A percentile compares a stretch with the other conserved stretches of the same genome.
These are phyloP conservation scores for Backusella sp. DNA, from an alignment of 192 early-diverging fungal genomes.

Conservation along the genomic window DNA sequence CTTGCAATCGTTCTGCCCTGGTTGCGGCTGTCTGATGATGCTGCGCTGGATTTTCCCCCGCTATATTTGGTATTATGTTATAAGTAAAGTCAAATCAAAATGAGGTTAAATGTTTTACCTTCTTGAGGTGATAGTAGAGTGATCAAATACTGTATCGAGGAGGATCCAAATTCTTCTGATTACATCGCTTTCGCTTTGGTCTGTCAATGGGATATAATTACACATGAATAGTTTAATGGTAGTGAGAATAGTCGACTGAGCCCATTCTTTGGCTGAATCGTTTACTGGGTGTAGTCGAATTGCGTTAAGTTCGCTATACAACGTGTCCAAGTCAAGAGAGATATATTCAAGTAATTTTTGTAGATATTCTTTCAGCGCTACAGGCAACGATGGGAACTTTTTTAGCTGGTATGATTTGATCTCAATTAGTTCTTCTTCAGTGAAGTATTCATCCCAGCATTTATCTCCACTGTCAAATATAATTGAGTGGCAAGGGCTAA, in stretches of 20 bases:
- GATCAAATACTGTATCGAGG: background rate
- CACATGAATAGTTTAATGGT: constrained; percentile 4
- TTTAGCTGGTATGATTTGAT: background rate
- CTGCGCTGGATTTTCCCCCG: background rate
- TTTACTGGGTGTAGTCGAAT: background rate
- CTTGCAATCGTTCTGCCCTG: background rate
- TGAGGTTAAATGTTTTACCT: background rate
- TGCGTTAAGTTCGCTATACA: background rate
- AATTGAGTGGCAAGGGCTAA: too few relatives aligned
- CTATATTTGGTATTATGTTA: background rate
- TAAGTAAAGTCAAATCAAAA: background rate
- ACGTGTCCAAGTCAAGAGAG: background rate
- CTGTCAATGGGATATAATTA: background rate
- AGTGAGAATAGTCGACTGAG: background rate
- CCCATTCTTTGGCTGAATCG: background rate
- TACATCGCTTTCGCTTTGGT: background rate
- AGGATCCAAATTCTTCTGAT: background rate
- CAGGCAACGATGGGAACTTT: background rate
- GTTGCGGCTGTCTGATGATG: background rate
- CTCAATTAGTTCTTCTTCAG: background rate
- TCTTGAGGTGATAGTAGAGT: background rate
- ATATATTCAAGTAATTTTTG: background rate
- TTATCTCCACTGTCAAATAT: too few relatives aligned
- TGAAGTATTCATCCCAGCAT: background rate
- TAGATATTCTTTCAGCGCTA: background rate